phyloP scores from a whole-genome alignment of 2,329 filamentous ascomycete genomes.

The Westerdykella ornata region DNA sequence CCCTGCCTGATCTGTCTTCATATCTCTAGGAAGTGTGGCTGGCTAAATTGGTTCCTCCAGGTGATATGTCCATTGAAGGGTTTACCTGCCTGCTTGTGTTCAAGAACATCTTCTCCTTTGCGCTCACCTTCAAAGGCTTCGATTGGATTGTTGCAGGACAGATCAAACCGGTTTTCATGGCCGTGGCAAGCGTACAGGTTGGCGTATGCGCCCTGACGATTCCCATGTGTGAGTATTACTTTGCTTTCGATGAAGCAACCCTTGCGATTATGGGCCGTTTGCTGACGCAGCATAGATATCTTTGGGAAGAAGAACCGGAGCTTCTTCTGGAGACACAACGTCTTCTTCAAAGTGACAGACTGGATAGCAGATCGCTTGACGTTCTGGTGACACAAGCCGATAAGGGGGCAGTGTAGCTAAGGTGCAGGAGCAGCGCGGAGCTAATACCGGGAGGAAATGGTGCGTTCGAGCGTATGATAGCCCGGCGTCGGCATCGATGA shows the following conservation, averaged over 20 bases:
- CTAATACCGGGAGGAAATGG: background rate
- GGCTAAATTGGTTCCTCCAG: constrained; percentile 36
- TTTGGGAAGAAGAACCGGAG: constrained; percentile 34
- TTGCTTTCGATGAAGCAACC: background rate
- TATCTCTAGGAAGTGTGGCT: background rate
- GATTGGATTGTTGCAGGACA: constrained; percentile 66
- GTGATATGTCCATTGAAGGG: constrained; percentile 74
- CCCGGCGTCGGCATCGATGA: background rate
- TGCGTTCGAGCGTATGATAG: too few species aligned
- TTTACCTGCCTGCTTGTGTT: constrained; percentile 89
- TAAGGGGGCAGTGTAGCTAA: too few species aligned
- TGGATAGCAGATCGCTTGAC: constrained; percentile 21
- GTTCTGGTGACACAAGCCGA: constrained; percentile 3
- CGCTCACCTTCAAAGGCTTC: constrained; percentile 75
- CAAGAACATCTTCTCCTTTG: constrained; percentile 90
- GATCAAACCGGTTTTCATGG: constrained; percentile 61
- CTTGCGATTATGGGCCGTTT: background rate
- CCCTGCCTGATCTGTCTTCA: background rate
- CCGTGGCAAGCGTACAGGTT: constrained; percentile 70
- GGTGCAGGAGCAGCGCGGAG: too few species aligned
- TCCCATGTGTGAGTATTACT: constrained; percentile 66
- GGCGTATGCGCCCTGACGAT: constrained; percentile 67
- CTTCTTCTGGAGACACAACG: constrained; percentile 29
- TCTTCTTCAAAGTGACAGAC: constrained; percentile 30
- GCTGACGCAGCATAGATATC: constrained; percentile 17